phyloP scores from a whole-genome alignment of 2,329 filamentous ascomycete species.

The Fusarium mangiferae region DNA sequence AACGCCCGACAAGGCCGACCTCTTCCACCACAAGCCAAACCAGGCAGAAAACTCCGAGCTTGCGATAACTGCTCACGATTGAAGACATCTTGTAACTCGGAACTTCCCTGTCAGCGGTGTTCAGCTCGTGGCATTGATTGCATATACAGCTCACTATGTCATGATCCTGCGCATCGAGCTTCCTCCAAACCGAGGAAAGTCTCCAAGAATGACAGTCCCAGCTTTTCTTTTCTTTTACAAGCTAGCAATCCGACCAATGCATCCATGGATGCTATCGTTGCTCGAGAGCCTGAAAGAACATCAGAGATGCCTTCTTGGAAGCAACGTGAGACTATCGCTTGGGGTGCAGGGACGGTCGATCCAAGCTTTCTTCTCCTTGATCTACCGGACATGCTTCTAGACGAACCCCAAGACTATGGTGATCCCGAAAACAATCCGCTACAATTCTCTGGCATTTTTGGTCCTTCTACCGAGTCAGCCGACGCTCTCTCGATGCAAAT shows the following conservation, averaged over 20 bases:
- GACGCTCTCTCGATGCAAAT: background rate
- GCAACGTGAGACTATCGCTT: background rate
- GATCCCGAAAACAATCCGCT: accelerated
- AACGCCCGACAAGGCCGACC: background rate
- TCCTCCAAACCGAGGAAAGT: too few relatives aligned
- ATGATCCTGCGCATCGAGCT: background rate
- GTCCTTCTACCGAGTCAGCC: background rate
- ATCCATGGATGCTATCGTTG: constrained; percentile 9
- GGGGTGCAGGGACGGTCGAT: background rate
- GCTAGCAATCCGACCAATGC: constrained; percentile 1
- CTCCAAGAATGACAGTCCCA: background rate
- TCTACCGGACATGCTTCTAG: constrained; percentile 10
- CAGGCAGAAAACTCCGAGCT: constrained; percentile 25
- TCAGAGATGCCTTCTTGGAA: constrained; percentile 9
- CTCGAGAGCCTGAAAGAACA: constrained; percentile 13
- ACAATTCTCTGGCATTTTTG: background rate
- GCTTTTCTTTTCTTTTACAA: constrained; percentile 9
- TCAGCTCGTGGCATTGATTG: background rate
- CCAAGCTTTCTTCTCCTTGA: constrained; percentile 15
- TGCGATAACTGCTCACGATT: constrained; percentile 10
- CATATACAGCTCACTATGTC: constrained; percentile 19
- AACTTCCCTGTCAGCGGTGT: constrained; percentile 10
- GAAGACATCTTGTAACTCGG: constrained; percentile 12
- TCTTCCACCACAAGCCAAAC: constrained; percentile 15
- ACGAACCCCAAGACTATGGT: background rate